Percentiles rank a stretch among this genome's conserved stretches.
Conservation (phyloP, 225 moss, liverwort and hornwort species). For the Ulota crispa region DNA sequence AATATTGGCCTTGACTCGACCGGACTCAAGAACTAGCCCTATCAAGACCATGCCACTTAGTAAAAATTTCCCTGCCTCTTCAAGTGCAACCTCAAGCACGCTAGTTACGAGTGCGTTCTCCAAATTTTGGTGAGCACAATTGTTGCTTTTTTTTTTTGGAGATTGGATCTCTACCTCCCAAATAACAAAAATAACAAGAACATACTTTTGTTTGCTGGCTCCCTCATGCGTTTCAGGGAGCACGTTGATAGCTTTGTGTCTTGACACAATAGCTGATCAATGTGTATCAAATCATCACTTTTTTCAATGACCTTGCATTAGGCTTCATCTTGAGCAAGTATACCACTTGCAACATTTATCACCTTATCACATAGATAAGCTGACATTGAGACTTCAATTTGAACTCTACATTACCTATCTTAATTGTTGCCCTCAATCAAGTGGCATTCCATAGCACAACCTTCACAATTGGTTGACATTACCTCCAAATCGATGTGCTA, state of each 20-base stretch:
- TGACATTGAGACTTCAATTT: constrained; percentile 39
- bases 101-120: no score
- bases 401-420: constrained; percentile 12
- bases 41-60: no score
- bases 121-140: no score
- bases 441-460: not conserved
- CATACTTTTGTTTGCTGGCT: no score
- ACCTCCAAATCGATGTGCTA: constrained; percentile 1
- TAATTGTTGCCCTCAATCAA: constrained; percentile 20
- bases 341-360: constrained; percentile 45
- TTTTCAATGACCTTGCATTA: constrained; percentile 40
- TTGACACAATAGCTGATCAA: constrained; percentile 7
- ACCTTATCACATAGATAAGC: constrained; percentile 44
- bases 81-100: no score
- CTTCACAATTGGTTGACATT: constrained; percentile 25
- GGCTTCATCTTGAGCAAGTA: constrained; percentile 46
- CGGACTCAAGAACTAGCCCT: no score
- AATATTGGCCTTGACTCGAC: no score
- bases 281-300: constrained; percentile 44
- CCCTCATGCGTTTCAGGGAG: no score
- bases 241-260: not conserved
- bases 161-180: no score
- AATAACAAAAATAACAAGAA: no score
- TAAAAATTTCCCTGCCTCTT: no score
- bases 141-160: no score